phyloP scores from a whole-genome alignment of 176 grass and related monocot species.

The Hordeum marinum region DNA sequence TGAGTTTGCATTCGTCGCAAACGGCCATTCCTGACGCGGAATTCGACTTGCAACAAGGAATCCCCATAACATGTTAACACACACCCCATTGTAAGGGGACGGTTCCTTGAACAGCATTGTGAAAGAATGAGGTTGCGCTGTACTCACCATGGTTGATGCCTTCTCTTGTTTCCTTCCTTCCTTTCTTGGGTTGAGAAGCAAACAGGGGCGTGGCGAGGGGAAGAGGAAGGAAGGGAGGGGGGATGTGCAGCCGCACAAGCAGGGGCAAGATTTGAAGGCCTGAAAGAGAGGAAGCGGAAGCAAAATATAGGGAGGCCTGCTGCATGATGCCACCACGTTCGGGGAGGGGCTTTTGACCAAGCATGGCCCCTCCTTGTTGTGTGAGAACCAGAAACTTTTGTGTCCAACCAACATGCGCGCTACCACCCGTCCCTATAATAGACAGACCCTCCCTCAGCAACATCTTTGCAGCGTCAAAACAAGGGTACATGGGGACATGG shows the following conservation, averaged over 20 bases:
- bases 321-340: slow-evolving; percentile 45
- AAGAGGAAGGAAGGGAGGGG: slow-evolving; percentile 7
- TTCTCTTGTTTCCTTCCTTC: slow-evolving; percentile 19
- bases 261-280: slow-evolving; percentile 48
- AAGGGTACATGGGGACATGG: neutral
- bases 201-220: neutral
- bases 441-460: neutral
- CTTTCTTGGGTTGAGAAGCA: slow-evolving; percentile 25
- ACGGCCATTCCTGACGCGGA: slow-evolving; percentile 98
- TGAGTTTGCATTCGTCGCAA: slow-evolving; percentile 92
- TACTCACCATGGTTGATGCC: slow-evolving; percentile 51
- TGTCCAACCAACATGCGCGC: slow-evolving; percentile 42
- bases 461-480: slow-evolving; percentile 17
- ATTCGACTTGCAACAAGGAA: slow-evolving; percentile 64
- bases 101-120: neutral
- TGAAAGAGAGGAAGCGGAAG: slow-evolving; percentile 43
- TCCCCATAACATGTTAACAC: neutral
- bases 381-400: slow-evolving; percentile 39
- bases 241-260: neutral
- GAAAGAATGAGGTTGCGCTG: neutral
- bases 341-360: slow-evolving; percentile 46
- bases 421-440: slow-evolving; percentile 45
- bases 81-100: slow-evolving; percentile 3
- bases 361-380: slow-evolving; percentile 43
- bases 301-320: slow-evolving; percentile 40